These are phyloP conservation scores for Cucurbita pepo DNA, from an alignment of 306 rosid species.

Conservation along the genomic window DNA sequence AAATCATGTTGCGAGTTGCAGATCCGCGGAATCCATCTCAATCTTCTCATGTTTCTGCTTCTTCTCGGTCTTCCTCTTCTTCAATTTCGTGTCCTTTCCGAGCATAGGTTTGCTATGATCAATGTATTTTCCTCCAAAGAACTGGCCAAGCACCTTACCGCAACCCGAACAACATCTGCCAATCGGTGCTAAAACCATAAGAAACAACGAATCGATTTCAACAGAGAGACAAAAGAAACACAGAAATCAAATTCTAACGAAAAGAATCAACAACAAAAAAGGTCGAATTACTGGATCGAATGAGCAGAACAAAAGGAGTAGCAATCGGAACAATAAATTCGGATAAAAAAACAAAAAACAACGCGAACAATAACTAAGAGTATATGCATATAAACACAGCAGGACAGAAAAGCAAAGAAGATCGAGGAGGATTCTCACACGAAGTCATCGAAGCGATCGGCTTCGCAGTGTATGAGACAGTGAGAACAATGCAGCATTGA, in stretches of 20 bases:
- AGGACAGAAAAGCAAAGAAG: neutral
- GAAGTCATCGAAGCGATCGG: slow-evolving; percentile 6
- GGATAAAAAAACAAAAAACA: neutral
- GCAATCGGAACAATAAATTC: neutral
- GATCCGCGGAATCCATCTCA: neutral
- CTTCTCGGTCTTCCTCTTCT: neutral
- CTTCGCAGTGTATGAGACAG: neutral
- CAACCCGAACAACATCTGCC: neutral
- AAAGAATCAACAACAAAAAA: neutral
- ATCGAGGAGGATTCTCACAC: neutral
- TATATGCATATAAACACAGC: neutral
- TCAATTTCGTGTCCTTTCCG: slow-evolving; percentile 11
- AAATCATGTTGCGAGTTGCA: neutral
- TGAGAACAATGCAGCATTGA: slow-evolving; percentile 1
- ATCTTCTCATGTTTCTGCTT: neutral
- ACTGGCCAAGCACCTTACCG: slow-evolving; percentile 5
- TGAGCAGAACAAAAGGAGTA: neutral
- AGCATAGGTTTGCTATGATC: neutral
- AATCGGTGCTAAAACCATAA: neutral
- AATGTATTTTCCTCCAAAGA: neutral
- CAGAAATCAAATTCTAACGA: neutral
- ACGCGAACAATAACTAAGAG: neutral
- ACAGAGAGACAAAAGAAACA: neutral
- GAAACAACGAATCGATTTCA: neutral
- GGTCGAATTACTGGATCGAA: neutral